Evolutionary conservation across 1,284 basidiomycete genomes (phyloP), one percentile per base, ranked within the genome.

Genomic region (Cerioporus squamosus): DNA sequence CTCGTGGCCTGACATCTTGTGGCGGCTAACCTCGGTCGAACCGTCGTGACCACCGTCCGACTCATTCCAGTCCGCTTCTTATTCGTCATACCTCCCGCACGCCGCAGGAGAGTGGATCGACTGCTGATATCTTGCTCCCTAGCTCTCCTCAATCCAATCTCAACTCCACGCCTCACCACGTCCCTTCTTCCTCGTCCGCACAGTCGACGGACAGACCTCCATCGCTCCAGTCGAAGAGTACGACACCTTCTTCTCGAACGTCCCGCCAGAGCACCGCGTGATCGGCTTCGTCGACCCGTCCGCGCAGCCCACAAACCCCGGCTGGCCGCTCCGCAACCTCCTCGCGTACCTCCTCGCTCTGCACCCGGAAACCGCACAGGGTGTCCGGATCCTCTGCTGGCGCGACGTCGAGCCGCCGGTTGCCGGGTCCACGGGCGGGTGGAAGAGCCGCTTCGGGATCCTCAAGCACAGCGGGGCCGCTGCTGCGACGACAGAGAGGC

Each of bases 251-350:
- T 86, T 87, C 67, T 70, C 75, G 0, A 72, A 70, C 39, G 71
- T 77, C 29, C 29, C 29, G 1, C 9, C 29, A 29, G 29, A 3
- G 10, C 70, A 94, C 82, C 84, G 82, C 55, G 80, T 83, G 1
- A 72, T 97, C 14, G 86, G 81, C 3, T 97, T 98, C 74, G 73
- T 94, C 47, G 97, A 99, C 71, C 94, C 97, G 0, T 97, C 95
- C 0, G 86, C 93, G 0, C 79, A 85, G 38, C 78, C 86, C 33
- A 36, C 33, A 1, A 90, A 91, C 60, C 94, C 95, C 0, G 97
- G 97, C 18, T 99, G 97, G 97, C 93, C 94, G 0, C 80, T 98
- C 6, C 90, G 97, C 42, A 99, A 98, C 69, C 81, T 97, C 42
- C 87, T 99, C 14, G 86, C 91, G 26, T 95, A 90, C 74, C 84